Conservation (phyloP, 371 early-diverging fungal species). For the Nematocida sp. region DNA sequence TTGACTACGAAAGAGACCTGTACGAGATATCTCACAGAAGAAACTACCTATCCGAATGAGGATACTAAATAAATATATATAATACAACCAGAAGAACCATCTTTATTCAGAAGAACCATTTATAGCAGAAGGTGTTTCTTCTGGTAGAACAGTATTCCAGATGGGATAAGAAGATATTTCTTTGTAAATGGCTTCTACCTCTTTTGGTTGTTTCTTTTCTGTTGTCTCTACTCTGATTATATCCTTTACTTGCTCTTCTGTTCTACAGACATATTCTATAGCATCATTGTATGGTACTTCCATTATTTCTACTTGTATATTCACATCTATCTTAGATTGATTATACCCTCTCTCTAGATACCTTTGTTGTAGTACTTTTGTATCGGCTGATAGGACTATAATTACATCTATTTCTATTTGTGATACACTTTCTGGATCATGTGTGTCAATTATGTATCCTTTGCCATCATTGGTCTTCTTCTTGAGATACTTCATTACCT, state of each 20-base stretch:
- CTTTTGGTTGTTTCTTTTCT: not conserved
- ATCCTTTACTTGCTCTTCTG: not conserved
- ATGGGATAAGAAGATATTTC: not conserved
- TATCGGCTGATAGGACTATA: constrained; percentile 76
- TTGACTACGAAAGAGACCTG: constrained; percentile 24
- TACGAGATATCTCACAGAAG: constrained; percentile 24
- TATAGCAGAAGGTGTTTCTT: not conserved
- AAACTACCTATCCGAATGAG: not conserved
- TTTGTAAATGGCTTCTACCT: constrained; percentile 25
- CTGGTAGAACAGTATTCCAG: not conserved
- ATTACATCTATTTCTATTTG: constrained; percentile 80
- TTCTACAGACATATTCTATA: constrained; percentile 69
- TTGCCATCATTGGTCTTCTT: constrained; percentile 40
- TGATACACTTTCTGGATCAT: constrained; percentile 52
- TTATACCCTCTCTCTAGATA: constrained; percentile 77
- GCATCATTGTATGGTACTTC: constrained; percentile 84
- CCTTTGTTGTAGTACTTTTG: constrained; percentile 72
- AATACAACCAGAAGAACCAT: not conserved
- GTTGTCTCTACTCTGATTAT: constrained; percentile 13
- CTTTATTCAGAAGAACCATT: not conserved
- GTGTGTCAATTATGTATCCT: constrained; percentile 62
- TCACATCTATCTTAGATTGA: constrained; percentile 79
- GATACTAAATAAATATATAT: not conserved
- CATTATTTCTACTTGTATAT: constrained; percentile 93
- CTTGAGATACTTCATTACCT: constrained; percentile 65